Base-by-base conservation (phyloP, 306 rosid species). In the Oemleria cerasiformis region DNA sequence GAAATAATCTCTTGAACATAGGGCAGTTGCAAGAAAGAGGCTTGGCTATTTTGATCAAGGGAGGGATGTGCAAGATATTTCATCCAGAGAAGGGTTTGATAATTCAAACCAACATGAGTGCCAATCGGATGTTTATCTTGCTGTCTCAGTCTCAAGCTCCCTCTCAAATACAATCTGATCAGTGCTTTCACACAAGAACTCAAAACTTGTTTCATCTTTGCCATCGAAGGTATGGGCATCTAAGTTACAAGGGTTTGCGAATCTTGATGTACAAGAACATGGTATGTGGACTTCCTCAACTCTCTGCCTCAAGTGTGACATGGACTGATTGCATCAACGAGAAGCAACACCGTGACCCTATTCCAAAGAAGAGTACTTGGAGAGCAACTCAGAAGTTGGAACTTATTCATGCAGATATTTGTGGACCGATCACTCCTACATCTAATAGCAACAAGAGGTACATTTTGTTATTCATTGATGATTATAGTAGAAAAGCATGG, bases 361-460 rank as follows among this genome's bases (percentile, higher is more conserved):
- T 55, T 39, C 51, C 72, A 3, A 30, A n/a, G n/a, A n/a, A n/a
- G n/a, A n/a, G n/a, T n/a, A n/a, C n/a, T n/a, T n/a, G n/a, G n/a
- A n/a, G n/a, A 17, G 72, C 72, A 30, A 68, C 60, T 7, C 47
- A 68, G 39, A 68, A 34, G 15, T 38, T 68, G 59, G 44, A 68
- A 7, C 25, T 68, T 2, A 41, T 68, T 48, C 62, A 50, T 68
- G 60, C 25, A 14, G 47, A 68, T 17, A 48, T 68, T 34, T 68
- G 41, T 23, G 71, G 71, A n/a, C n/a, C n/a, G n/a, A n/a, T n/a
- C n/a, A n/a, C n/a, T n/a, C n/a, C n/a, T n/a, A n/a, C n/a, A n/a
- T 9, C 62, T 15, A 68, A 68, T 16, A 68, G 72, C 19, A 50
- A 68, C 10, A 68, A 68, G 7, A 50, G 72, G 72, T 68, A 68